Evolutionary conservation across 2,329 filamentous ascomycete species (phyloP).

Genomic region (Lasiodiplodia sp.): DNA sequence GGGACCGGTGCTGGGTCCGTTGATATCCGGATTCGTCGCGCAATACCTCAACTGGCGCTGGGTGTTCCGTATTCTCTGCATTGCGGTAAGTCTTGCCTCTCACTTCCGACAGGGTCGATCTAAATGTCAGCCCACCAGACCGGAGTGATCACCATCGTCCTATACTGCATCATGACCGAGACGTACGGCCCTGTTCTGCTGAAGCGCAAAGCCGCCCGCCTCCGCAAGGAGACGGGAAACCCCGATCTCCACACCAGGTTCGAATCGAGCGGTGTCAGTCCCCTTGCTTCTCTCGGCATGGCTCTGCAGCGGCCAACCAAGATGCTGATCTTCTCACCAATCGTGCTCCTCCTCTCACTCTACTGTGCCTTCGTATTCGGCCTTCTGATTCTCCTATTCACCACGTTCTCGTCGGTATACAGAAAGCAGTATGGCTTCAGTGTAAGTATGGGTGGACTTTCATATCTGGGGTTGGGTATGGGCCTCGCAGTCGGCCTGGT

Average conservation of each 20-base stretch:
- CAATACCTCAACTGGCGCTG: conserved; percentile 6
- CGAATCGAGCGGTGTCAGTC: conserved; percentile 33
- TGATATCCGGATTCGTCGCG: conserved; percentile 34
- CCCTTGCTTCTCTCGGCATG: conserved; percentile 31
- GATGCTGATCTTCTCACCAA: conserved; percentile 65
- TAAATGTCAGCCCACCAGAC: background rate
- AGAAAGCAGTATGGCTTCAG: conserved; percentile 44
- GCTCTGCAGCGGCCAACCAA: conserved; percentile 63
- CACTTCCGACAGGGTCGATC: too few relatives aligned
- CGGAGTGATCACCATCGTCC: background rate
- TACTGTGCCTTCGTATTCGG: conserved; percentile 57
- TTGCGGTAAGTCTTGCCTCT: background rate
- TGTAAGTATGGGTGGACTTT: conserved; percentile 42
- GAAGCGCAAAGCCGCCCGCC: conserved; percentile 51
- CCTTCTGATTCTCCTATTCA: conserved; percentile 50
- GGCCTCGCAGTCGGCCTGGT: conserved; percentile 50
- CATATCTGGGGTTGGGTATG: conserved; percentile 46
- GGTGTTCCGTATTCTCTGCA: background rate
- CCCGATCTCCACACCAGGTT: conserved; percentile 49
- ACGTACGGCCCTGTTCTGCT: conserved; percentile 58
- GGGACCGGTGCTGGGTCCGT: conserved; percentile 53
- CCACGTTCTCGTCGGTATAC: conserved; percentile 48
- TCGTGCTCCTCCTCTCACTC: conserved; percentile 57
- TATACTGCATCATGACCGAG: conserved; percentile 48
- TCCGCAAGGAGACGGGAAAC: conserved; percentile 60